These are phyloP conservation scores for Candida pseudoglaebosa DNA, from an alignment of 805 yeast genomes.

Conservation along the genomic window DNA sequence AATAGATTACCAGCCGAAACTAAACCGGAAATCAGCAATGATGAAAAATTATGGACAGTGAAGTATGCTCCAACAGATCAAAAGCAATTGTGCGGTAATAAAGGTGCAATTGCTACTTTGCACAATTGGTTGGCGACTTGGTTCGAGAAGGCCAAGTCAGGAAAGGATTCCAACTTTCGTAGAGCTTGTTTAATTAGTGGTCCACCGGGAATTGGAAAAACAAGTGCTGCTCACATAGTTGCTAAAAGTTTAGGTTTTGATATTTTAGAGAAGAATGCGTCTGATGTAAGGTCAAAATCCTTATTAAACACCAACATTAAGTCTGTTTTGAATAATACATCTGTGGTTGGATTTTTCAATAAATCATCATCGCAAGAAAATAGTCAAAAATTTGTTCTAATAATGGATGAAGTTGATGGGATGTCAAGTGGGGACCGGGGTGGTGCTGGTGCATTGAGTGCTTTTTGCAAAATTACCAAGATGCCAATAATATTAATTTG, in stretches of 20 bases:
- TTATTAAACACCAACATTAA: conserved; percentile 66
- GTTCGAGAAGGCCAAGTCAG: conserved; percentile 54
- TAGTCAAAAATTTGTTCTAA: conserved; percentile 65
- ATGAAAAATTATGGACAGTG: conserved; percentile 84
- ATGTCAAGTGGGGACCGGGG: conserved; percentile 99
- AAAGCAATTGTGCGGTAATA: conserved; percentile 87
- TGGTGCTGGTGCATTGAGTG: conserved; percentile 92
- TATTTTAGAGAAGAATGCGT: conserved; percentile 73
- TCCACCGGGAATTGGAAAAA: conserved; percentile 84
- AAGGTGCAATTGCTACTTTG: conserved; percentile 63
- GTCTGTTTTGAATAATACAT: conserved; percentile 72
- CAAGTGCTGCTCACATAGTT: conserved; percentile 75
- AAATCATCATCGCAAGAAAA: conserved; percentile 36
- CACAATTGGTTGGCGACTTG: conserved; percentile 75
- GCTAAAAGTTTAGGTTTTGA: conserved; percentile 70
- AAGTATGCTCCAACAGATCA: conserved; percentile 82
- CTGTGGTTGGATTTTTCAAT: conserved; percentile 73
- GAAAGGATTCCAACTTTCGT: conserved; percentile 38
- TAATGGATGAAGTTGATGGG: conserved; percentile 99
- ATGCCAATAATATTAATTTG: conserved; percentile 92
- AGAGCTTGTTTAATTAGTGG: conserved; percentile 86
- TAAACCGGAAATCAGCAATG: conserved; percentile 39
- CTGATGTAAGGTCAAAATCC: conserved; percentile 86
- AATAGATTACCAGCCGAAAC: conserved; percentile 14
- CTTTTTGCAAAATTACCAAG: conserved; percentile 76